Conservation (phyloP, 352 stramenopile species). For the Phytophthora syringae region DNA sequence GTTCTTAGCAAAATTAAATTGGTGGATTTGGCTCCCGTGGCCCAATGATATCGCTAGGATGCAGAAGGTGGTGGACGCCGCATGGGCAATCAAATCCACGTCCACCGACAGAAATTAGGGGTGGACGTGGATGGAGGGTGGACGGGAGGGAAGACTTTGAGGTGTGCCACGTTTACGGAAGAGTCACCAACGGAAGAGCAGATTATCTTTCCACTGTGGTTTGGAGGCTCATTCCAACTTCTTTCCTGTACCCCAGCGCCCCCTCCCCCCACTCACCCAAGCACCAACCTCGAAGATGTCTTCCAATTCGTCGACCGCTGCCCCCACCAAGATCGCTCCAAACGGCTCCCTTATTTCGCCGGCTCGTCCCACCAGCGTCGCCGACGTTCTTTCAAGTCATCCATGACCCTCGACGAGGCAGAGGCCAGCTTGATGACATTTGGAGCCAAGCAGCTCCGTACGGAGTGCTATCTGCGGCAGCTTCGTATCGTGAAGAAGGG, state of each 20-base stretch:
- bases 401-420: background rate
- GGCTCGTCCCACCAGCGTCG: background rate
- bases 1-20: no score
- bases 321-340: no score
- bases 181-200: background rate
- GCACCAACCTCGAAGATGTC: no score
- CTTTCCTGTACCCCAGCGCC: no score
- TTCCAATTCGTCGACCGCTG: no score
- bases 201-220: no score
- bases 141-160: background rate
- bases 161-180: background rate
- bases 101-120: constrained; percentile 8
- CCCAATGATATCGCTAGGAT: no score
- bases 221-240: no score
- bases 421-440: background rate
- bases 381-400: background rate
- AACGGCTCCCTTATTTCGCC: no score
- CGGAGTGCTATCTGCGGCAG: constrained; percentile 1
- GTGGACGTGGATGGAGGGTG: constrained; percentile 2
- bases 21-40: no score
- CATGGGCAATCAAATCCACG: constrained; percentile 9
- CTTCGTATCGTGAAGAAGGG: constrained; percentile 16
- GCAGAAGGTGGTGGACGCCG: no score
- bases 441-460: constrained; percentile 1
- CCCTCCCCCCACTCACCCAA: no score